A percentile compares a stretch with the other conserved stretches of the same genome.
phyloP scores from a whole-genome alignment of 192 early-diverging fungal species.

The Podila epigama region DNA sequence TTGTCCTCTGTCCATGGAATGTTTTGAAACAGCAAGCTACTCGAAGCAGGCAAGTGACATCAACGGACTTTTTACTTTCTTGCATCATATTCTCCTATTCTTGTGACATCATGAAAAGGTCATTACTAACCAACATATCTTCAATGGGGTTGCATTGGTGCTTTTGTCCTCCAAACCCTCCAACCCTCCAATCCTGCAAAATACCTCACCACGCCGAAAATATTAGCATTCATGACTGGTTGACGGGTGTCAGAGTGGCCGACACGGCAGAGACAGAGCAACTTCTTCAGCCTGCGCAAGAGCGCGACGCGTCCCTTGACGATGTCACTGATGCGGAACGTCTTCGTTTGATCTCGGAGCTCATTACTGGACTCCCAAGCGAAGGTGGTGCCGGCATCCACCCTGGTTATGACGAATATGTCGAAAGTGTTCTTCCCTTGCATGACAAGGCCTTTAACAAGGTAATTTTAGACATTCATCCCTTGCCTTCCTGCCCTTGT shows the following conservation, averaged over 20 bases:
- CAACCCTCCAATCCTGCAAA: no score
- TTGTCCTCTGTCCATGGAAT: slow-evolving; percentile 69
- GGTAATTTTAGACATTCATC: slow-evolving; percentile 40
- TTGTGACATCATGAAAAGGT: neutral
- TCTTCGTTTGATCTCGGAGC: slow-evolving; percentile 66
- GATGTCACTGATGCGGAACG: slow-evolving; percentile 58
- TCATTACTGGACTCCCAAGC: slow-evolving; percentile 61
- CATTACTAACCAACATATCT: neutral
- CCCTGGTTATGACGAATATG: slow-evolving; percentile 55
- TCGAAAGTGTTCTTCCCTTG: slow-evolving; percentile 77
- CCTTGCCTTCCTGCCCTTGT: no score
- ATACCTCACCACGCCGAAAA: slow-evolving; percentile 5
- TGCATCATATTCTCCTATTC: neutral
- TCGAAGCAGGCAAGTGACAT: slow-evolving; percentile 45
- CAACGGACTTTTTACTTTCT: neutral
- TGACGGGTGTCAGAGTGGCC: slow-evolving; percentile 66
- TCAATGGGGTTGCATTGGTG: no score
- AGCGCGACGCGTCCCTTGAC: slow-evolving; percentile 29
- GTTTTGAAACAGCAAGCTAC: slow-evolving; percentile 58
- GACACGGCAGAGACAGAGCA: slow-evolving; percentile 36
- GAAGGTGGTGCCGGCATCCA: slow-evolving; percentile 73
- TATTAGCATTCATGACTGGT: slow-evolving; percentile 74
- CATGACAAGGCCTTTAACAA: slow-evolving; percentile 83
- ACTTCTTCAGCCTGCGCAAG: slow-evolving; percentile 19
- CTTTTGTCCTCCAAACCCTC: no score